Conservation (phyloP, 2,329 filamentous ascomycete species). For the Podosphaera fusca region DNA sequence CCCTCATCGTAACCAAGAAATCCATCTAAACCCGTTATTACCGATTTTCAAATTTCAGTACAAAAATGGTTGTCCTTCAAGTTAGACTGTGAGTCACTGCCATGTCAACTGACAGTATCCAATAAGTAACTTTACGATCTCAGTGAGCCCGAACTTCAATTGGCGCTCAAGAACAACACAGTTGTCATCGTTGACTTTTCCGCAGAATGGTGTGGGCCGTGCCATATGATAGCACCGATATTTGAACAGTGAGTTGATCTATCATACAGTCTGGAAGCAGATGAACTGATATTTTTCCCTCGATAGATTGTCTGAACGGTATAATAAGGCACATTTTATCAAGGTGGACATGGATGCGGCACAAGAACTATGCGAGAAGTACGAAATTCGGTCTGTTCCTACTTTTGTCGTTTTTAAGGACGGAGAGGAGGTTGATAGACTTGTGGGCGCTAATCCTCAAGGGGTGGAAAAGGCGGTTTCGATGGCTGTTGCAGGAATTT, state of each 20-base stretch:
- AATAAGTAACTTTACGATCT: no score
- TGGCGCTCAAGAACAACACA: background rate
- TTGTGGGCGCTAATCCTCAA: conserved; percentile 36
- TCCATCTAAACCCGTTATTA: no score
- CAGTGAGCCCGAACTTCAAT: no score
- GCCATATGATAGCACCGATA: background rate
- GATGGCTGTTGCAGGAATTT: background rate
- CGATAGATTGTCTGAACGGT: conserved; percentile 32
- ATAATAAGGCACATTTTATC: conserved; percentile 46
- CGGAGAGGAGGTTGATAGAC: conserved; percentile 45
- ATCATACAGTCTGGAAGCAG: no score
- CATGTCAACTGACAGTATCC: no score
- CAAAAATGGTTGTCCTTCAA: no score
- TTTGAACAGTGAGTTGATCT: background rate
- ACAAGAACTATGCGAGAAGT: conserved; percentile 49
- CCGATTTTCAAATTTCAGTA: no score
- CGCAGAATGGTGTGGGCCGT: background rate
- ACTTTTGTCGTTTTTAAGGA: conserved; percentile 72
- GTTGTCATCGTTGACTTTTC: background rate
- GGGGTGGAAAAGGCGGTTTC: background rate
- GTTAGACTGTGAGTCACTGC: no score
- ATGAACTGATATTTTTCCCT: no score
- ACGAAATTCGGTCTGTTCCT: conserved; percentile 75
- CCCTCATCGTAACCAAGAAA: no score
- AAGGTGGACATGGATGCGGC: conserved; percentile 82